These are phyloP conservation scores for Fusarium redolens DNA, from an alignment of 2,329 filamentous ascomycete genomes.

Conservation along the genomic window DNA sequence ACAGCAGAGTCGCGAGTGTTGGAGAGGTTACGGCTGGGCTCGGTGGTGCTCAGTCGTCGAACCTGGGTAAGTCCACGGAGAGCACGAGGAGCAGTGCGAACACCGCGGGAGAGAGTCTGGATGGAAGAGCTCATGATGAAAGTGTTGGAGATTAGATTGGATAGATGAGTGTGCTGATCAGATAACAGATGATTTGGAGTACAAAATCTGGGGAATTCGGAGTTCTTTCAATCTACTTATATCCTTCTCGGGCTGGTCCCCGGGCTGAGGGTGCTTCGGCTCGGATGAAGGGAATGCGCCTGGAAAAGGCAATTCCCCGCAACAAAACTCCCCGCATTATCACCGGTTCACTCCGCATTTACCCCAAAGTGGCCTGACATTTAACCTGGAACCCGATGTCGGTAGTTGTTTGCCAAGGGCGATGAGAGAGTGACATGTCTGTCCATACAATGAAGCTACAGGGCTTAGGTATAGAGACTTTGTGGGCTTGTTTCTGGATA, in stretches of 20 bases:
- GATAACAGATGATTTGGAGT: background rate
- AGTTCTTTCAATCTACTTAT: conserved; percentile 12
- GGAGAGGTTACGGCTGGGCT: conserved; percentile 15
- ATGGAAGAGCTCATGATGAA: conserved; percentile 38
- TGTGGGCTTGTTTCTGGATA: background rate
- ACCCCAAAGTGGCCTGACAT: conserved; percentile 27
- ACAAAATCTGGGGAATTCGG: background rate
- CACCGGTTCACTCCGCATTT: conserved; percentile 5
- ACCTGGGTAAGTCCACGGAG: conserved; percentile 22
- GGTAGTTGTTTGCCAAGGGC: conserved; percentile 4
- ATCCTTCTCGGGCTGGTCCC: conserved; percentile 11
- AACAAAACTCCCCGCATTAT: conserved; percentile 18
- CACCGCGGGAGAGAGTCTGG: conserved; percentile 34
- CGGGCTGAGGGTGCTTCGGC: conserved; percentile 29
- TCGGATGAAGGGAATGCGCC: conserved; percentile 32
- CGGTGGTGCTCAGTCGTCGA: conserved; percentile 32
- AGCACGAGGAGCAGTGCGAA: conserved; percentile 23
- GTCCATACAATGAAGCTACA: background rate
- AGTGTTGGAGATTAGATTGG: background rate
- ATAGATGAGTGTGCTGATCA: background rate
- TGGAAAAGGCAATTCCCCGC: conserved; percentile 23
- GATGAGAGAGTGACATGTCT: background rate
- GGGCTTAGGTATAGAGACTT: background rate
- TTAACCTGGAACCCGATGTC: conserved; percentile 4
- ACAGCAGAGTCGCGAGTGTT: conserved; percentile 31